Evolutionary conservation across 78 protist genomes (phyloP).

Genomic region (Chrysochromulina tobinii): DNA sequence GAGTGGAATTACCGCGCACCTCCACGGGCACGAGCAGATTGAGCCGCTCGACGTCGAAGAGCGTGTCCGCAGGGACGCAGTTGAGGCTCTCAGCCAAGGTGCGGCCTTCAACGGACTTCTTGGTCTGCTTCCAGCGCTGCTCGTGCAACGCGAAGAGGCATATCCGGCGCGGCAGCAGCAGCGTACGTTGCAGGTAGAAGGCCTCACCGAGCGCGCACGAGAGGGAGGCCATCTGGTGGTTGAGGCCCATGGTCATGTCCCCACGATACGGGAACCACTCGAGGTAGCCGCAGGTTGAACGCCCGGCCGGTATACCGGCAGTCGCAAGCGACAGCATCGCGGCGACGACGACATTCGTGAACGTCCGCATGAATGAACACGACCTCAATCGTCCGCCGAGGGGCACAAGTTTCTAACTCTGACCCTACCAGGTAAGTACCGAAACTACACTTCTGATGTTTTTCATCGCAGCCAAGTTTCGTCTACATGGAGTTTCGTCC

Average conservation of each 20-base stretch:
- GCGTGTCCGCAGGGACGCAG: neutral
- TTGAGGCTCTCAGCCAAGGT: too few relatives aligned
- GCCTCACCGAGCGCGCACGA: neutral
- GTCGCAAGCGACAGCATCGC: too few relatives aligned
- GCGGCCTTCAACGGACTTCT: too few relatives aligned
- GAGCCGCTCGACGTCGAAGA: neutral
- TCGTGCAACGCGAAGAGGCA: slow-evolving; percentile 12
- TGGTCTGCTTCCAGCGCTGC: neutral
- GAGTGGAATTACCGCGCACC: neutral
- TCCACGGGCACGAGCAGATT: neutral
- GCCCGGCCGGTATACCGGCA: too few relatives aligned
- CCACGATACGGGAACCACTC: neutral
- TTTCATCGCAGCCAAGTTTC: too few relatives aligned
- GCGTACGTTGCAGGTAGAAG: neutral
- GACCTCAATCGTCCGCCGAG: too few relatives aligned
- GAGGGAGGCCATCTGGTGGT: slow-evolving; percentile 18
- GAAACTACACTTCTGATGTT: too few relatives aligned
- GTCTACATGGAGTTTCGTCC: too few relatives aligned
- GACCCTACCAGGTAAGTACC: too few relatives aligned
- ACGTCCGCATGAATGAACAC: too few relatives aligned
- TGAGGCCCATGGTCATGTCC: slow-evolving; percentile 8
- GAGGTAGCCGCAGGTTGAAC: neutral
- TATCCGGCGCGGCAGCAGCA: neutral
- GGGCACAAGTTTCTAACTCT: too few relatives aligned
- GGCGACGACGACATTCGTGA: too few relatives aligned